Evolutionary conservation across 176 grass and related monocot species (phyloP).

Genomic region (Canna indica): DNA sequence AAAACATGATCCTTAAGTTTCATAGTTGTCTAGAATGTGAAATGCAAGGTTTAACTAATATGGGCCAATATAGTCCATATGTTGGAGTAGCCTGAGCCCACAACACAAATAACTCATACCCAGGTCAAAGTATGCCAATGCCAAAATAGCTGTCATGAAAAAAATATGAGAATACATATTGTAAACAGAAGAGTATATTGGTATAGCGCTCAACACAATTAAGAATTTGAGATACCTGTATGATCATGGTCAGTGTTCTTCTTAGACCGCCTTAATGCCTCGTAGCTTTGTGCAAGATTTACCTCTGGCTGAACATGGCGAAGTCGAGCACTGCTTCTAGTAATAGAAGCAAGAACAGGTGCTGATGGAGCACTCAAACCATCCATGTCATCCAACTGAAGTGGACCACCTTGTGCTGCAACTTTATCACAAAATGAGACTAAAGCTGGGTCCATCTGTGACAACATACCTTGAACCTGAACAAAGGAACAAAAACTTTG

Average conservation of each 20-base stretch:
- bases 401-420: constrained; percentile 60
- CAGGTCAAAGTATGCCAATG: too few relatives aligned
- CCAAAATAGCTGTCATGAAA: too few relatives aligned
- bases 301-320: constrained; percentile 93
- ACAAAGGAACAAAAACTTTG: constrained; percentile 4
- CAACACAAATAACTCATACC: too few relatives aligned
- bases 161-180: not conserved
- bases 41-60: too few relatives aligned
- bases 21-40: not conserved
- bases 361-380: constrained; percentile 42
- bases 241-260: constrained; percentile 58
- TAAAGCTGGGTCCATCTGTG: constrained; percentile 94
- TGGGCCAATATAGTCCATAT: too few relatives aligned
- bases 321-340: constrained; percentile 81
- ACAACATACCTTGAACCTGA: constrained; percentile 91
- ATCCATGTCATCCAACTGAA: constrained; percentile 43
- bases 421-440: constrained; percentile 92
- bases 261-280: constrained; percentile 69
- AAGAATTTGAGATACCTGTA: constrained; percentile 21
- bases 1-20: not conserved
- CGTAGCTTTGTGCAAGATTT: constrained; percentile 64
- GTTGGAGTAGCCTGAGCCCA: too few relatives aligned
- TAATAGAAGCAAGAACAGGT: constrained; percentile 55
- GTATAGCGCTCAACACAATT: not conserved
- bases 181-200: not conserved